A percentile compares a stretch with the other conserved stretches of the same genome.
Evolutionary conservation across 345 rosid genomes (phyloP).

Genomic region (Firmiana major): DNA sequence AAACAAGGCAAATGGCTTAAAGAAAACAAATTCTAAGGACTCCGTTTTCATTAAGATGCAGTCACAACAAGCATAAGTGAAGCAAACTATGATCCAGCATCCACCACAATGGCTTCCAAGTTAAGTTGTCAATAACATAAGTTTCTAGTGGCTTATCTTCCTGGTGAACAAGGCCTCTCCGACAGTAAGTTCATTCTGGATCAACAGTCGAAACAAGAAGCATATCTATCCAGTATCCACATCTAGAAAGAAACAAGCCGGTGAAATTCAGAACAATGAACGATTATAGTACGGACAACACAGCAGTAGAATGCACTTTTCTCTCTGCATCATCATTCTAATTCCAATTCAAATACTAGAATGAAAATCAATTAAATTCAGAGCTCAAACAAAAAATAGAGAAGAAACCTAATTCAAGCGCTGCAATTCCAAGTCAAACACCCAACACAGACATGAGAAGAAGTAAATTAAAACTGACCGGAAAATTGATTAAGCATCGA

Average conservation of each 20-base stretch:
- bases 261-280: background rate
- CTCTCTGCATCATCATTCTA: background rate
- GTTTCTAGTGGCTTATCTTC: background rate
- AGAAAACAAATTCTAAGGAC: background rate
- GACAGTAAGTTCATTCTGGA: background rate
- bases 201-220: background rate
- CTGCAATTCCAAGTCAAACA: background rate
- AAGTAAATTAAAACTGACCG: conserved; percentile 21
- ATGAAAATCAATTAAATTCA: background rate
- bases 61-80: background rate
- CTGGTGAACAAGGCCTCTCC: background rate
- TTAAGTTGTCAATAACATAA: background rate
- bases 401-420: background rate
- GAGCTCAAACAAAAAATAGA: background rate
- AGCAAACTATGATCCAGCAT: background rate
- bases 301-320: background rate
- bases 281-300: background rate
- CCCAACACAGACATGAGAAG: background rate
- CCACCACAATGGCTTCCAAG: background rate
- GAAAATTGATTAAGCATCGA: background rate
- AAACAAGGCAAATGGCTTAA: background rate
- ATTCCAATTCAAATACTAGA: background rate
- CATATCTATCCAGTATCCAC: background rate
- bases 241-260: background rate
- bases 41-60: background rate